Base-by-base conservation (phyloP, 1,284 basidiomycete species). In the Stereum hirsutum region DNA sequence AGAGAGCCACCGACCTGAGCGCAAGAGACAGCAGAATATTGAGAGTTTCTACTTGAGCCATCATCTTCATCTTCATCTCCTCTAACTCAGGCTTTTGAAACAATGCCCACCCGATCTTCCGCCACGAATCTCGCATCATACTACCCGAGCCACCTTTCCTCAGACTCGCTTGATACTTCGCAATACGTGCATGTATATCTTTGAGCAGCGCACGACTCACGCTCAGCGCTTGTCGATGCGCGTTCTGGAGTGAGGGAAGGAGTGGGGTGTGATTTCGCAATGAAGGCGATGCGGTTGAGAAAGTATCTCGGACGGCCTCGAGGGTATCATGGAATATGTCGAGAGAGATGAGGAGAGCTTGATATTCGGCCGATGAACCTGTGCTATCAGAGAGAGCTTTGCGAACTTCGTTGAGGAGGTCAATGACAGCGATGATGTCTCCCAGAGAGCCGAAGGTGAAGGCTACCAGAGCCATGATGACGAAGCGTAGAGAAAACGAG, bases 121-220 rank as follows among this genome's bases (percentile, higher is more conserved):
- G n/a, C 39, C 39, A 41, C 24, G 39, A 30, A 8, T 41, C 28
- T 11, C 26, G 39, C 27, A 41, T 31, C 39, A 41, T 41, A 20
- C 15, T 31, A 10, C 39, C 26, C 10, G 39, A 31, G 11, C 39
- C 39, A 21, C 27, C 27, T 11, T 27, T 19, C 15, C 26, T 31
- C 6, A 41, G 27, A 14, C 39, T 41, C 6, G 17, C 15, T 21
- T 30, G 39, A 41, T 41, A 41, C 14, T 21, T n/a, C 14, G 27
- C 10, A 11, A 41, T n/a, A 17, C n/a, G 17, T 10, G 15, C 17
- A 17, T 12, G 17, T 10, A 41, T 27, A 7, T 32, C 27, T 7
- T 21, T 20, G 5, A 41, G 10, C 4, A 31, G 19, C 19, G 12
- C 21, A n/a, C 12, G 24, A 25, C 37, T 25, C 19, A 10, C 14